Base-by-base conservation (phyloP, 148 eudicot species). In the Silene conica region DNA sequence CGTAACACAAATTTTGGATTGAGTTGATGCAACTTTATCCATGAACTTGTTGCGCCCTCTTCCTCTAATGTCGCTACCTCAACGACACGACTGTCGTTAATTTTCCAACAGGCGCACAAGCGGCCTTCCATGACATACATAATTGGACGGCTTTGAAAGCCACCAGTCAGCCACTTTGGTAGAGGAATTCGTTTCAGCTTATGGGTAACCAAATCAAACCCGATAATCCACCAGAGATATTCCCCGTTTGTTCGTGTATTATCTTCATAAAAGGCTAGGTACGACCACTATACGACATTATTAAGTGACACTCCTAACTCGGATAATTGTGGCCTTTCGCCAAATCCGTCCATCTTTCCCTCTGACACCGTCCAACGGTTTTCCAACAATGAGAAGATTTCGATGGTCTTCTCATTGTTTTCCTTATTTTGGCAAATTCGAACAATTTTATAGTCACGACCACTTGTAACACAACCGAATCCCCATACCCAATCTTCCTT, bases 91-190 rank as follows among this genome's bases (percentile, higher is more conserved):
- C 9, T 57, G 8, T 55, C 28, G 16, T 8, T 58, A 38, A 6
- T 20, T n/a, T 4, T 6, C 70, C 71, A 55, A 66, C 54, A 74
- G 8, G 50, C 54, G 3, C 62, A 19, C 20, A 55, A 10, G 6
- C 48, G 21, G 13, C 70, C 18, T 56, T 31, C 55, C 77, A 55
- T 74, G 52, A 13, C 46, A 66, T 19, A 74, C 77, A 73, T 23
- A 7, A 31, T 4, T 34, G 77, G 70, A 54, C 71, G 60, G 56
- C n/a, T 5, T 14, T 15, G 6, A 23, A 46, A 43, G 4, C 58
- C 76, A 18, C 26, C 46, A 46, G 0, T 15, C 20, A 3, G 2
- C 58, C 69, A 43, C 25, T 14, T 22, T 14, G 77, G 64, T 12
- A 18, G 52, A 26, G 70, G 69, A 41, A 73, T 22, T 0, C 0